Percentiles rank a stretch among this genome's conserved stretches.
Conservation (phyloP, 176 grass and related monocot genomes). For the Zoysia japonica region DNA sequence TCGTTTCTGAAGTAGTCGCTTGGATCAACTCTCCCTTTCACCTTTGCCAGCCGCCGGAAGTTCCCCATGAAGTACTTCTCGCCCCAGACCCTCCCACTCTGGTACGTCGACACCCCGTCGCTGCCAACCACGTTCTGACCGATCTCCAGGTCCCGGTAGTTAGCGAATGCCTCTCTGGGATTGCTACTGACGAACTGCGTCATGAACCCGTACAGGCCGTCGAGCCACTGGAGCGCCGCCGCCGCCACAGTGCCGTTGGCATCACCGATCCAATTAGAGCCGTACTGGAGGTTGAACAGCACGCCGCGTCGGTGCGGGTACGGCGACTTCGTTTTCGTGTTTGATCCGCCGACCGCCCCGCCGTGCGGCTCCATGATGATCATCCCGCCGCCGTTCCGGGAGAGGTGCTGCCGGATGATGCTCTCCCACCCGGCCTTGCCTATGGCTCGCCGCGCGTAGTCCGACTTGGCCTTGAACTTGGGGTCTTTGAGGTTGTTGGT, state of each 20-base stretch:
- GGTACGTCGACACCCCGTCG: conserved; percentile 35
- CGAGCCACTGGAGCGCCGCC: conserved; percentile 17
- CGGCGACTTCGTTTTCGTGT: not conserved
- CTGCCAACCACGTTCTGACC: conserved; percentile 35
- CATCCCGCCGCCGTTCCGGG: not conserved
- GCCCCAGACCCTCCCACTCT: conserved; percentile 22
- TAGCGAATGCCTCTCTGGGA: conserved; percentile 51
- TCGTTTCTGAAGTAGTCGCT: conserved; percentile 50
- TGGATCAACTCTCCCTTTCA: conserved; percentile 35
- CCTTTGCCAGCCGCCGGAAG: conserved; percentile 34
- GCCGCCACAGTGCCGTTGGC: not conserved
- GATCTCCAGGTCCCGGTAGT: conserved; percentile 46
- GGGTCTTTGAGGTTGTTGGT: not conserved
- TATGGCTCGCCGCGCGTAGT: conserved; percentile 36
- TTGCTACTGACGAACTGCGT: conserved; percentile 10
- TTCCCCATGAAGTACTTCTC: conserved; percentile 45
- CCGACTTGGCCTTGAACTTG: conserved; percentile 44
- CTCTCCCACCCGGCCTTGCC: not conserved
- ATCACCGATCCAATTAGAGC: not conserved
- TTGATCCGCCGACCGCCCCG: conserved; percentile 6
- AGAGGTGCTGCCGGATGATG: not conserved
- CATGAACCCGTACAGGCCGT: conserved; percentile 15
- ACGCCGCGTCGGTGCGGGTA: conserved; percentile 44
- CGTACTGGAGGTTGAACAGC: conserved; percentile 47
- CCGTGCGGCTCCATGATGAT: conserved; percentile 49